Conservation (phyloP, 1,284 basidiomycete genomes). For the Heliocybe sulcata region DNA sequence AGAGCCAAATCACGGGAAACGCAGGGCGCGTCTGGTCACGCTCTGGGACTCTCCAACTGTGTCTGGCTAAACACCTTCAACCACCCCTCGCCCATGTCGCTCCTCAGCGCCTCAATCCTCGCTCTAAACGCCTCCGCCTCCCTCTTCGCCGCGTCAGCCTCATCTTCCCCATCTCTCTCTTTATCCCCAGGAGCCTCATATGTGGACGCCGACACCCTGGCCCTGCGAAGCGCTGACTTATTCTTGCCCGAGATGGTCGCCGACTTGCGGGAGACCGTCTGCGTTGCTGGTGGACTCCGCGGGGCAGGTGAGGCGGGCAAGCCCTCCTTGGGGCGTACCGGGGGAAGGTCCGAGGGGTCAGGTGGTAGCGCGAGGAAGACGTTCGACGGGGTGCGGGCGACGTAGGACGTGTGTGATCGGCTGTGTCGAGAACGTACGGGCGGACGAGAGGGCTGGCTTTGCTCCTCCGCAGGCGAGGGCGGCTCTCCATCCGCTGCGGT, state of each 20-base stretch:
- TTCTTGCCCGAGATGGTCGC: conserved; percentile 7
- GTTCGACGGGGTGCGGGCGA: not conserved
- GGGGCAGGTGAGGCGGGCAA: conserved; percentile 6
- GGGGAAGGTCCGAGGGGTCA: conserved; percentile 1
- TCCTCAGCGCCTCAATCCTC: conserved; percentile 72
- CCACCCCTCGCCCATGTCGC: conserved; percentile 86
- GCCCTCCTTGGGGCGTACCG: conserved; percentile 5
- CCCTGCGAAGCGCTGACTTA: conserved; percentile 26
- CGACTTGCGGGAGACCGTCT: conserved; percentile 18
- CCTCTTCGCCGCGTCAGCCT: conserved; percentile 24
- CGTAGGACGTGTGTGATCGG: conserved; percentile 13
- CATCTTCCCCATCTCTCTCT: conserved; percentile 23
- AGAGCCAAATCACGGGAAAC: not conserved
- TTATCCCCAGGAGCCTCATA: conserved; percentile 43
- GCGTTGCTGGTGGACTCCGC: conserved; percentile 7
- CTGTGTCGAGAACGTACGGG: conserved; percentile 6
- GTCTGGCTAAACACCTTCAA: conserved; percentile 75
- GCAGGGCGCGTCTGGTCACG: not conserved
- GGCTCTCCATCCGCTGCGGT: not conserved
- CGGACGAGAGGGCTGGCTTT: conserved; percentile 1
- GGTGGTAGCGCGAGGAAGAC: not conserved
- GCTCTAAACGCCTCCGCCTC: conserved; percentile 68
- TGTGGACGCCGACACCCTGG: conserved; percentile 48
- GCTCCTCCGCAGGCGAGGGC: conserved; percentile 22
- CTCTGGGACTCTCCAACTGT: conserved; percentile 22